These are phyloP conservation scores for Solidago caesia DNA, from an alignment of 129 eudicot species.

Conservation along the genomic window DNA sequence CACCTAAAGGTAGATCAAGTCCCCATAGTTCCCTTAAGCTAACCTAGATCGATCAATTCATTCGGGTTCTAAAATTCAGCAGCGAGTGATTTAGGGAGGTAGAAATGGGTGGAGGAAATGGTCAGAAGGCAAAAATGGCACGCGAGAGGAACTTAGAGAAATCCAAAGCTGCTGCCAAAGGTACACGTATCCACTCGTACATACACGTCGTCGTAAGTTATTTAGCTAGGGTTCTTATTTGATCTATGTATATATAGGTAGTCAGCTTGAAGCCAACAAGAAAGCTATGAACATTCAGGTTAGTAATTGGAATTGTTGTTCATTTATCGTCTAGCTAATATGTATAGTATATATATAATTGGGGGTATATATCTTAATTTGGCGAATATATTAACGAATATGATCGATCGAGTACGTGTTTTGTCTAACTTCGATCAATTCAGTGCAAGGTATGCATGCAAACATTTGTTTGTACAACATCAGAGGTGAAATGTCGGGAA, in stretches of 20 bases:
- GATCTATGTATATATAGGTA: conserved; percentile 42
- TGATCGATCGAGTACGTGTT: not conserved
- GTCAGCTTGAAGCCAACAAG: conserved; percentile 79
- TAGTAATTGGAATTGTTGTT: not conserved
- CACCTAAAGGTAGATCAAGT: too few relatives aligned
- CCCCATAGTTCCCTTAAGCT: too few relatives aligned
- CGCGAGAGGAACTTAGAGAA: conserved; percentile 91
- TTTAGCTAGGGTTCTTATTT: not conserved
- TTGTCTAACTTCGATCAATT: conserved; percentile 30
- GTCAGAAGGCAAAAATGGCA: conserved; percentile 91
- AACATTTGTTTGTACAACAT: conserved; percentile 73
- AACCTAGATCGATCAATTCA: too few relatives aligned
- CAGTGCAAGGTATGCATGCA: conserved; percentile 91
- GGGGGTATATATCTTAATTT: not conserved
- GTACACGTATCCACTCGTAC: conserved; percentile 12
- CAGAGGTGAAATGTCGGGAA: conserved; percentile 76
- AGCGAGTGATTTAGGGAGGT: too few relatives aligned
- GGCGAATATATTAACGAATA: too few relatives aligned
- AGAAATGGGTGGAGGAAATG: conserved; percentile 91
- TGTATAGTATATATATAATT: too few relatives aligned
- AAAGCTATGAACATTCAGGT: conserved; percentile 85
- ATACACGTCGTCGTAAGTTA: not conserved
- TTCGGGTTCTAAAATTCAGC: too few relatives aligned
- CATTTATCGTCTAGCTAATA: too few relatives aligned
- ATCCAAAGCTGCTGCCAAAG: conserved; percentile 51